A percentile compares a stretch with the other conserved stretches of the same genome.
These are phyloP conservation scores for Rhizopogon vinicolor DNA, from an alignment of 768 basidiomycete genomes.

Conservation along the genomic window DNA sequence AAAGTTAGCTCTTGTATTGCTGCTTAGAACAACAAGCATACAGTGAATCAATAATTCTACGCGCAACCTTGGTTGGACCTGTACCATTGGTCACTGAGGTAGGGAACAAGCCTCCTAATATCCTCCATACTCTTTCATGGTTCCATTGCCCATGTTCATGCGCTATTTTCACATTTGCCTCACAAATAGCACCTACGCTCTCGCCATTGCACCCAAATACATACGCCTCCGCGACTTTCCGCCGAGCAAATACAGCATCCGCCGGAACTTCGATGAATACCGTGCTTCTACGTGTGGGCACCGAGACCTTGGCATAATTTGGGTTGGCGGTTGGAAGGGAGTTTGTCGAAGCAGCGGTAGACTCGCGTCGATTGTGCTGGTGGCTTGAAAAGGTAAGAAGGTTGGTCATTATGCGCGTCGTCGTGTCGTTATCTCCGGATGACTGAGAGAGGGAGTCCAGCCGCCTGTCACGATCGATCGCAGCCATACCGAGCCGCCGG, in stretches of 20 bases:
- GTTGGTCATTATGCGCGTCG: conserved; percentile 76
- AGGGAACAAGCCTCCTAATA: conserved; percentile 47
- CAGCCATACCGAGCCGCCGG: conserved; percentile 55
- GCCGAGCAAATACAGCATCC: conserved; percentile 42
- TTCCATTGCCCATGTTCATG: conserved; percentile 54
- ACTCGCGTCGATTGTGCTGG: conserved; percentile 15
- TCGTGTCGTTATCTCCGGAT: conserved; percentile 49
- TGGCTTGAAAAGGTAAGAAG: conserved; percentile 58
- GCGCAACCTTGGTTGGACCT: conserved; percentile 25
- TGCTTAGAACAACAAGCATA: conserved; percentile 27
- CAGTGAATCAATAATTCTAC: conserved; percentile 42
- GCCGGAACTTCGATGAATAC: conserved; percentile 54
- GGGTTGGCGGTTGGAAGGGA: conserved; percentile 15
- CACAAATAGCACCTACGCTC: conserved; percentile 46
- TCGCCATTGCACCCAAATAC: conserved; percentile 35
- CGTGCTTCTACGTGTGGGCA: conserved; percentile 42
- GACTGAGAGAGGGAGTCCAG: conserved; percentile 32
- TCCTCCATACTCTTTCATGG: conserved; percentile 66
- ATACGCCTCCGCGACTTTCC: conserved; percentile 60
- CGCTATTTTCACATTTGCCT: conserved; percentile 58
- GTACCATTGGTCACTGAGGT: conserved; percentile 15
- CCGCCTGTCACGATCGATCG: conserved; percentile 45
- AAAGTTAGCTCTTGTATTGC: conserved; percentile 1
- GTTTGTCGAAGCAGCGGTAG: not conserved
- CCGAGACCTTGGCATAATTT: conserved; percentile 38